These are phyloP conservation scores for Naganishia vishniacii DNA, from an alignment of 768 basidiomycete species.

Conservation along the genomic window DNA sequence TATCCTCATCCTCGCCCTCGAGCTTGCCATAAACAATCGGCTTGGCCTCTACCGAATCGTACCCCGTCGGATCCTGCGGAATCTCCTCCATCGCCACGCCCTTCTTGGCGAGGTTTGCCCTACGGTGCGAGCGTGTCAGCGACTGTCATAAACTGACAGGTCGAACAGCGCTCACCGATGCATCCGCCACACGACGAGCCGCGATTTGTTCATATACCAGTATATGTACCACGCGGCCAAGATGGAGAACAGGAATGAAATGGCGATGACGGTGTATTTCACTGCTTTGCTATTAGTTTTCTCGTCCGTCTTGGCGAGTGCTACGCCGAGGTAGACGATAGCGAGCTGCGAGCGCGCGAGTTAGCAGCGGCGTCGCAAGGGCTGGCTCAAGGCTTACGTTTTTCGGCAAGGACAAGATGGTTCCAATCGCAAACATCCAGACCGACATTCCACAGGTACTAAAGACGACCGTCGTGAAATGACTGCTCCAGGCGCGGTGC, in stretches of 20 bases:
- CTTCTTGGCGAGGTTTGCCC: not conserved
- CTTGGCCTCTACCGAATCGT: slow-evolving; percentile 18
- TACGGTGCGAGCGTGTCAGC: too few relatives aligned
- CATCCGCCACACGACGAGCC: slow-evolving; percentile 41
- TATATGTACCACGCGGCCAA: slow-evolving; percentile 60
- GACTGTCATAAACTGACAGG: too few relatives aligned
- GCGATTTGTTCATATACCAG: slow-evolving; percentile 43
- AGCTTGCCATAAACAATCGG: slow-evolving; percentile 12
- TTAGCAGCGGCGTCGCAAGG: not conserved
- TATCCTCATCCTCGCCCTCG: not conserved
- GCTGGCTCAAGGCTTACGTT: not conserved
- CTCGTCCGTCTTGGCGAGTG: slow-evolving; percentile 44
- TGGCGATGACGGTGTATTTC: slow-evolving; percentile 61
- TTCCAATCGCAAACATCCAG: slow-evolving; percentile 41
- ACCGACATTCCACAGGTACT: slow-evolving; percentile 45
- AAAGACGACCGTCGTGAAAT: slow-evolving; percentile 42
- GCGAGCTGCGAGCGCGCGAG: slow-evolving; percentile 61
- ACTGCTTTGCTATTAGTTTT: slow-evolving; percentile 58
- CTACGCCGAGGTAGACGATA: slow-evolving; percentile 80
- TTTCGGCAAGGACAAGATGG: slow-evolving; percentile 44
- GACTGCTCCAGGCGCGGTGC: too few relatives aligned
- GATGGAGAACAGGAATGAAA: slow-evolving; percentile 54
- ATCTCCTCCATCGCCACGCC: slow-evolving; percentile 9
- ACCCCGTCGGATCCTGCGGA: slow-evolving; percentile 8
- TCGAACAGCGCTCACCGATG: slow-evolving; percentile 32